phyloP scores from a whole-genome alignment of 331 rosid species.

The Arachis monticola region DNA sequence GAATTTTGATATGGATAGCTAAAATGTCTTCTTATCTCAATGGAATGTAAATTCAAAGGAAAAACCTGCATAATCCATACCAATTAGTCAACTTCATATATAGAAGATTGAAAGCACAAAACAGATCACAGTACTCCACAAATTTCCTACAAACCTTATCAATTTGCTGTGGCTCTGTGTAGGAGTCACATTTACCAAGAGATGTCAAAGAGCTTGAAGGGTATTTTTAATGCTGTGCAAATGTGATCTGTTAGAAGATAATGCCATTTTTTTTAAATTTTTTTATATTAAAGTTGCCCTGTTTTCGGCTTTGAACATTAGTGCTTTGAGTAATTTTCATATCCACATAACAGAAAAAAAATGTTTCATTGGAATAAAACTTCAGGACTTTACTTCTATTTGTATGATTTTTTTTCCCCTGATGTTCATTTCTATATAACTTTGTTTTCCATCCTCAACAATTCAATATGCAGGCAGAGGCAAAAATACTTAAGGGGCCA shows the following conservation, averaged over 20 bases:
- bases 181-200: constrained; percentile 15
- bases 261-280: neutral
- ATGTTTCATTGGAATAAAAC: neutral
- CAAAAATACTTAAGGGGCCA: constrained; percentile 83
- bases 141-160: neutral
- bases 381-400: constrained; percentile 20
- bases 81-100: neutral
- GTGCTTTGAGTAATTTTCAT: neutral
- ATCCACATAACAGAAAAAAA: neutral
- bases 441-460: constrained; percentile 29
- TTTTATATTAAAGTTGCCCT: neutral
- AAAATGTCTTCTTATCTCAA: neutral
- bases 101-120: constrained; percentile 6
- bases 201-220: neutral
- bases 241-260: neutral
- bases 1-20: no score
- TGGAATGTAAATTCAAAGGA: constrained; percentile 7
- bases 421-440: neutral
- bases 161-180: neutral
- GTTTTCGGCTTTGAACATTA: neutral
- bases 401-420: constrained; percentile 8
- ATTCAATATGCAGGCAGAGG: constrained; percentile 70
- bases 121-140: neutral
- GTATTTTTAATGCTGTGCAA: neutral
- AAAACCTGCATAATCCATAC: neutral